phyloP scores from a whole-genome alignment of 176 grass and related monocot species.

The Eremochloa ophiuroides region DNA sequence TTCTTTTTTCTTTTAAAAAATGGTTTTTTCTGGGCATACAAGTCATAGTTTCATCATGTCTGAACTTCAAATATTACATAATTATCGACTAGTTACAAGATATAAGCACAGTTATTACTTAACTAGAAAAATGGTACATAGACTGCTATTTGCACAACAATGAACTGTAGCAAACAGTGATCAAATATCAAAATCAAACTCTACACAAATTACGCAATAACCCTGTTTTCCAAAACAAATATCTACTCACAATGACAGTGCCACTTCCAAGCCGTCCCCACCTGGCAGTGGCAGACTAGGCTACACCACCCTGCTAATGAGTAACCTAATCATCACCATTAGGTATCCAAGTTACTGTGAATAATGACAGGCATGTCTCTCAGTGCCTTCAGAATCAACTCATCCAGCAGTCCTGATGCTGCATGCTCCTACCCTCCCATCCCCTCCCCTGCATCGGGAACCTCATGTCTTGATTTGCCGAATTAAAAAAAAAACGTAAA shows the following conservation, averaged over 20 bases:
- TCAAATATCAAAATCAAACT: not conserved
- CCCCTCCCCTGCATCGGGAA: constrained; percentile 5
- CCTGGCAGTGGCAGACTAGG: not conserved
- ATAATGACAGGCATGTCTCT: not conserved
- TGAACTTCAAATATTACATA: not conserved
- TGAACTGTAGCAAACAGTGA: not conserved
- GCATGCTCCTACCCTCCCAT: not conserved
- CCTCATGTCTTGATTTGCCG: not conserved
- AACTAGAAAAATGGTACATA: not conserved
- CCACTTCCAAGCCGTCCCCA: not conserved
- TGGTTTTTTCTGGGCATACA: not conserved
- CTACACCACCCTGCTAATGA: not conserved
- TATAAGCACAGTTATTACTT: not conserved
- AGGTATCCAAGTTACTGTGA: not conserved
- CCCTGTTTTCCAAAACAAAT: not conserved
- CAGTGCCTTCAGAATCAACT: not conserved
- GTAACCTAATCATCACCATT: not conserved
- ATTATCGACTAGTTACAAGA: not conserved
- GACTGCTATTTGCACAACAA: not conserved
- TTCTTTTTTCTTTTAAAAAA: not conserved
- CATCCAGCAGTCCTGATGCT: not conserved
- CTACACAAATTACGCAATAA: not conserved
- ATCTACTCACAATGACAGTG: not conserved
- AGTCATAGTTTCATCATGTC: not conserved
- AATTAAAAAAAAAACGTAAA: not conserved